Evolutionary conservation across 495 filamentous ascomycete species (phyloP), one percentile per base, ranked within the genome.

Genomic region (Aspergillus sclerotioniger): DNA sequence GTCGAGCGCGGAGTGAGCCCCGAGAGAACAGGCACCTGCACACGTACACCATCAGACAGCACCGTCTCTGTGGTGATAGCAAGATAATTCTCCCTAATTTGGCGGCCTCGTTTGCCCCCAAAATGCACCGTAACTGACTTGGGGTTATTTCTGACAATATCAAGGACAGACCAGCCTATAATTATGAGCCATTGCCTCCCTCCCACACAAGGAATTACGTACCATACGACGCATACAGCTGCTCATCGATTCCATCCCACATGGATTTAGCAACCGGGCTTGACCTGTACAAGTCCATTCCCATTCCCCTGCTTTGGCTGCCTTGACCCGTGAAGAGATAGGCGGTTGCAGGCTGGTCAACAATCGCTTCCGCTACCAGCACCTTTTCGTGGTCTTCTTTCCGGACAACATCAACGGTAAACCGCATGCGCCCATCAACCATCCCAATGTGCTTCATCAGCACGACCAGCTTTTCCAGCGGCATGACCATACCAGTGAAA

Each of bases 271-370:
- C 76, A 0, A 61, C 66, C 5, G 56, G 10, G 51, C 73, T 76
- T 6, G 53, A 53, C 2, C 58, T 62, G 53, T 77, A 76, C 10
- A 76, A 53, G 12, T 70, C 67, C 74, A 78, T 76, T 0, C 76
- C 76, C 76, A 80, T 80, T 8, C 61, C 62, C 25, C 57, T 60
- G 43, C 64, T 60, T 53, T 80, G 76, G 35, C 68, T 72, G 2
- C 76, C 76, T 51, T 80, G 76, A 5, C 76, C 76, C 3, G 73
- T 75, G 48, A 80, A 80, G 13, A 80, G 29, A 59, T 77, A 78
- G 3, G 71, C 74, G 2, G 76, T 74, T 4, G 25, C 45, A 6
- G 62, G 57, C 41, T 74, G 71, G n/a, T 74, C 68, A 3, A 78
- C 54, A 39, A 70, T 67, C 1, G 74, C 73, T 45, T 75, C 65